Evolutionary conservation across 768 basidiomycete species (phyloP).

Genomic region (Phaeolepiota aurea): DNA sequence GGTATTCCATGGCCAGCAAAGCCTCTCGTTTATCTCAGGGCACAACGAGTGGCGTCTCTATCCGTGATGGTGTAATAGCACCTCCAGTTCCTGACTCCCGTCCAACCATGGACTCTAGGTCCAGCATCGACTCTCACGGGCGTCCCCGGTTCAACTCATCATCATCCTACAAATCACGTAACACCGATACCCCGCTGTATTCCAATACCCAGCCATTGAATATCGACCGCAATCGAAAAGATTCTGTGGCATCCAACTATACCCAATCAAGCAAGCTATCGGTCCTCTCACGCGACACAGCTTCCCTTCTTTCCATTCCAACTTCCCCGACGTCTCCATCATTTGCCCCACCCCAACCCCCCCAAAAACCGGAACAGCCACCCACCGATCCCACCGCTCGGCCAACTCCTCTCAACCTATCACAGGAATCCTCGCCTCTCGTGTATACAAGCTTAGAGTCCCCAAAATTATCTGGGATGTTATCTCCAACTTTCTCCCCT

Average conservation of each 20-base stretch:
- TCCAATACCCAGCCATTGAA: background rate
- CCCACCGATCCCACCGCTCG: background rate
- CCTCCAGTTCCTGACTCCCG: constrained; percentile 14
- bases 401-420: background rate
- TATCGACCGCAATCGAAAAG: constrained; percentile 4
- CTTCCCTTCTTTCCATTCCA: background rate
- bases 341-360: too few species aligned
- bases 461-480: constrained; percentile 21
- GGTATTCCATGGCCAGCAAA: constrained; percentile 42
- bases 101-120: constrained; percentile 6
- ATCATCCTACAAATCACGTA: background rate
- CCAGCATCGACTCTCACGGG: constrained; percentile 8
- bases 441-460: constrained; percentile 32
- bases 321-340: background rate
- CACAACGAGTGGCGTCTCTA: background rate
- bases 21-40: constrained; percentile 15
- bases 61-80: constrained; percentile 2
- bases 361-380: too few species aligned
- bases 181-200: background rate
- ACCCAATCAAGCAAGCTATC: constrained; percentile 21
- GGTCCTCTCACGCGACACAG: constrained; percentile 8
- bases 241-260: constrained; percentile 27
- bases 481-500: background rate
- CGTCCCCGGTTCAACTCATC: constrained; percentile 1
- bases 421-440: constrained; percentile 20